Conservation (phyloP, 441 rosid species). For the Omphalea diandra region DNA sequence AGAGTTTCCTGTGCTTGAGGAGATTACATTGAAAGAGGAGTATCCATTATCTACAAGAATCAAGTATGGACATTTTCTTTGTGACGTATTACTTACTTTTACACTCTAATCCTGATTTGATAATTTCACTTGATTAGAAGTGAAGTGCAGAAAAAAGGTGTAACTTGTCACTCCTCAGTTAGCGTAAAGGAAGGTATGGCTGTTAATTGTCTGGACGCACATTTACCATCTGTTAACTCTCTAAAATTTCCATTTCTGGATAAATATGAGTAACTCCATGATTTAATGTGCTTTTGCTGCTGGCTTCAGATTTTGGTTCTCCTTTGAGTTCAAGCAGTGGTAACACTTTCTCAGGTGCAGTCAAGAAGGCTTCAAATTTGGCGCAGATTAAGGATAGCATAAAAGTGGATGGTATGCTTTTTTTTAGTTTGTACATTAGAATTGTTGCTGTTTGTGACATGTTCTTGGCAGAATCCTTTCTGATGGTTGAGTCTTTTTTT, state of each 20-base stretch:
- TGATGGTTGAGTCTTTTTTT: not conserved
- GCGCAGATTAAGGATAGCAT: slow-evolving; percentile 47
- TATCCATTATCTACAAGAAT: slow-evolving; percentile 45
- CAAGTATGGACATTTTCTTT: slow-evolving; percentile 47
- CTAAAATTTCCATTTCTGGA: slow-evolving; percentile 9
- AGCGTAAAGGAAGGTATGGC: slow-evolving; percentile 43
- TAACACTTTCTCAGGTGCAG: slow-evolving; percentile 33
- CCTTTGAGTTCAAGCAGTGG: slow-evolving; percentile 34
- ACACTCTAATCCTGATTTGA: slow-evolving; percentile 10
- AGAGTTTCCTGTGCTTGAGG: slow-evolving; percentile 48
- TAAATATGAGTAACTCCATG: slow-evolving; percentile 10
- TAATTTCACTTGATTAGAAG: slow-evolving; percentile 28
- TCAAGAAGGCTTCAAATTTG: slow-evolving; percentile 49
- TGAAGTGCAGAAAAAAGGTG: slow-evolving; percentile 34
- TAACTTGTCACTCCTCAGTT: slow-evolving; percentile 44
- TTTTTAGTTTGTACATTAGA: not conserved
- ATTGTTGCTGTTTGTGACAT: not conserved
- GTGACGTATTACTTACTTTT: slow-evolving; percentile 6
- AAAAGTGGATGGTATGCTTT: slow-evolving; percentile 70
- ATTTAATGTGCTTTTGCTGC: slow-evolving; percentile 15
- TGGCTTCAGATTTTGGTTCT: slow-evolving; percentile 30
- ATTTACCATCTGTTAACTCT: slow-evolving; percentile 18
- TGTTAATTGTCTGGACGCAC: slow-evolving; percentile 10
- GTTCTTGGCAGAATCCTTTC: not conserved
- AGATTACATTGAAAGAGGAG: slow-evolving; percentile 52